Evolutionary conservation across 1,284 basidiomycete species (phyloP).

Genomic region (Ganoderma lucidum): DNA sequence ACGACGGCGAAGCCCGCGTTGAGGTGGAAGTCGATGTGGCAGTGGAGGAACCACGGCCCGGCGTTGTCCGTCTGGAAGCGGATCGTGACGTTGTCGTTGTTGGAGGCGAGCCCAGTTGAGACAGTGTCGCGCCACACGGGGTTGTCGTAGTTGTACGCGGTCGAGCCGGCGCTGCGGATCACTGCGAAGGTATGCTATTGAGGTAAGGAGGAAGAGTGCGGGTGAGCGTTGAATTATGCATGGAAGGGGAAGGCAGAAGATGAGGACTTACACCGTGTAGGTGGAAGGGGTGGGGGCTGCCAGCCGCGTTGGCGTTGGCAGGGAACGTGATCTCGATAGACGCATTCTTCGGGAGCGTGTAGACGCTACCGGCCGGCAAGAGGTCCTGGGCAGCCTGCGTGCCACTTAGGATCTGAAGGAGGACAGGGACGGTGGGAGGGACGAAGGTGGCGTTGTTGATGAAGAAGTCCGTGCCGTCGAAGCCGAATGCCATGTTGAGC

Average conservation of each 20-base stretch:
- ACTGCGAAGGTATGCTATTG: conserved; percentile 36
- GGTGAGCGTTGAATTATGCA: background rate
- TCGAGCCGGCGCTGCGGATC: conserved; percentile 37
- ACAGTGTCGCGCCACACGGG: conserved; percentile 42
- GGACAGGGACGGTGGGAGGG: conserved; percentile 30
- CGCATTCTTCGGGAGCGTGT: conserved; percentile 28
- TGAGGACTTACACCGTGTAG: conserved; percentile 40
- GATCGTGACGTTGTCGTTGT: conserved; percentile 39
- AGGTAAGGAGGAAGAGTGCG: background rate
- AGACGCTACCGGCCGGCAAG: conserved; percentile 41
- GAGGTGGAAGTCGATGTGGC: conserved; percentile 14
- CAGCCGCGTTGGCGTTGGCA: conserved; percentile 26
- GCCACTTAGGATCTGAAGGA: conserved; percentile 41
- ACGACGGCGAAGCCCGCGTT: conserved; percentile 10
- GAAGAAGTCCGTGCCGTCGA: conserved; percentile 19
- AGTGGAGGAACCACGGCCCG: conserved; percentile 18
- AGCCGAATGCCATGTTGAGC: conserved; percentile 31
- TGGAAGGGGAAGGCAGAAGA: background rate
- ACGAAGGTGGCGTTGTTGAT: conserved; percentile 37
- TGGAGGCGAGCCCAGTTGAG: conserved; percentile 32
- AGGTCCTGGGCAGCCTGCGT: conserved; percentile 36
- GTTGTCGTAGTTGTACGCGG: conserved; percentile 40
- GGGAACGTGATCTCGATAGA: conserved; percentile 12
- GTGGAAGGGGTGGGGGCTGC: conserved; percentile 47
- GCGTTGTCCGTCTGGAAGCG: conserved; percentile 32